Percentiles rank a stretch among this genome's conserved stretches.
Conservation (phyloP, 1,284 basidiomycete species). For the Gymnopus androsaceus region DNA sequence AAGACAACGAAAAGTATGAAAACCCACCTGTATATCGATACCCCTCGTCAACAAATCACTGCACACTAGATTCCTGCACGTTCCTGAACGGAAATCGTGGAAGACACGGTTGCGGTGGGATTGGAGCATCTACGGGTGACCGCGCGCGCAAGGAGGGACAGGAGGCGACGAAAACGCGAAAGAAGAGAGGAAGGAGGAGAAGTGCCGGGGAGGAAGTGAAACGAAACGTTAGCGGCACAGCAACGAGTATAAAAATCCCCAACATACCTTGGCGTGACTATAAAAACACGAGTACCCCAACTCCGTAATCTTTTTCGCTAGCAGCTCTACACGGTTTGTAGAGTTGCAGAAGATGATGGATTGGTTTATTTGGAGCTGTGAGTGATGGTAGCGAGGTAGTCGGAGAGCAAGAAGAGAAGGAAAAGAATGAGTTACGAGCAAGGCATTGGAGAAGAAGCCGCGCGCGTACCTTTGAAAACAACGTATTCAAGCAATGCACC, state of each 20-base stretch:
- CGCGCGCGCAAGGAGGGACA: too few relatives aligned
- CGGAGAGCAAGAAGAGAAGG: background rate
- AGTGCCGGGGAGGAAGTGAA: too few relatives aligned
- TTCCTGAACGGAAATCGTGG: conserved; percentile 98
- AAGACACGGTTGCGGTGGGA: conserved; percentile 98
- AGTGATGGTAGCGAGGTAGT: conserved; percentile 7
- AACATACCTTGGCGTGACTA: conserved; percentile 83
- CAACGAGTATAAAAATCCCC: background rate
- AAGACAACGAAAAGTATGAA: background rate
- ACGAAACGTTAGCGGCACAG: background rate
- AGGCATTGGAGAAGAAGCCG: background rate
- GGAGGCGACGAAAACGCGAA: too few relatives aligned
- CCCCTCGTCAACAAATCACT: conserved; percentile 95
- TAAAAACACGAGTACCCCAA: conserved; percentile 99
- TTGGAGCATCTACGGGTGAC: conserved; percentile 84
- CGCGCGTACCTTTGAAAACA: conserved; percentile 84
- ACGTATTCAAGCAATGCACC: conserved; percentile 97
- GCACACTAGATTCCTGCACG: conserved; percentile 98
- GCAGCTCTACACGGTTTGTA: conserved; percentile 97
- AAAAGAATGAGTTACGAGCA: background rate
- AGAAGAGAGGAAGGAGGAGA: too few relatives aligned
- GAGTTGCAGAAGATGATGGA: conserved; percentile 99
- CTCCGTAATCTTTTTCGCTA: conserved; percentile 99
- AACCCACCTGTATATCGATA: conserved; percentile 49
- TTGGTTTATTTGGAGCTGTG: conserved; percentile 98